Base-by-base conservation (phyloP, 257 asterid species). In the Solanum gandarillasii region DNA sequence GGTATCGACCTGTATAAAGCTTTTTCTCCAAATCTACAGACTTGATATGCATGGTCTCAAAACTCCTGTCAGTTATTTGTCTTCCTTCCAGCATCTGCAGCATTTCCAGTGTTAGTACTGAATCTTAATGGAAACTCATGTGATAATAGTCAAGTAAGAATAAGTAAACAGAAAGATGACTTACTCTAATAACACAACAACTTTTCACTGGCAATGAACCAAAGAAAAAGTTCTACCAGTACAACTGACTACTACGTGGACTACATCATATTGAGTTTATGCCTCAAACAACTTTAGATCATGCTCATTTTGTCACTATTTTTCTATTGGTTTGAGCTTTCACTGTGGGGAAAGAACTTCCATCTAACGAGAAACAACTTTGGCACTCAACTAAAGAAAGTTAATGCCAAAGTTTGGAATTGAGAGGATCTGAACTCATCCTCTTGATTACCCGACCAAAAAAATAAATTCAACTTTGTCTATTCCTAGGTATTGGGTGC, bases 11-110 rank as follows among this genome's bases (percentile, higher is more conserved):
- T 36, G 88, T 67, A 88, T 87, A 87, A 84, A 92, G 89, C 89
- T 88, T 93, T 93, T 92, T 91, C 88, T 93, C 94, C 14, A 87
- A 89, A 90, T 93, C 96, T 39, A 88, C 67, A 34, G 93, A 88
- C 90, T 92, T 91, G 89, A 91, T 81, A 89, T 89, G 88, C 83
- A 55, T 90, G 75, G 62, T 79, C 32, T 88, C 93, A 27, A 86
- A 82, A 81, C 90, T 70, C 86, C 88, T 81, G 87, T 29, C 38
- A 11, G 86, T 84, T 27, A 52, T 83, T 29, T 86, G 90, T 70
- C 87, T 92, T 82, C 91, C 91, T 83, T 86, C 95, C 88, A 92
- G 87, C 93, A 93, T 91, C 95, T 93, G 88, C 90, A 87, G 36
- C 52, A 85, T 29, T 25, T 78, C 25, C 67, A 43, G 27, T 25